Percentiles rank a stretch among this genome's conserved stretches.
Conservation (phyloP, 177 flowering plant species). For the Vitis hybrid region DNA sequence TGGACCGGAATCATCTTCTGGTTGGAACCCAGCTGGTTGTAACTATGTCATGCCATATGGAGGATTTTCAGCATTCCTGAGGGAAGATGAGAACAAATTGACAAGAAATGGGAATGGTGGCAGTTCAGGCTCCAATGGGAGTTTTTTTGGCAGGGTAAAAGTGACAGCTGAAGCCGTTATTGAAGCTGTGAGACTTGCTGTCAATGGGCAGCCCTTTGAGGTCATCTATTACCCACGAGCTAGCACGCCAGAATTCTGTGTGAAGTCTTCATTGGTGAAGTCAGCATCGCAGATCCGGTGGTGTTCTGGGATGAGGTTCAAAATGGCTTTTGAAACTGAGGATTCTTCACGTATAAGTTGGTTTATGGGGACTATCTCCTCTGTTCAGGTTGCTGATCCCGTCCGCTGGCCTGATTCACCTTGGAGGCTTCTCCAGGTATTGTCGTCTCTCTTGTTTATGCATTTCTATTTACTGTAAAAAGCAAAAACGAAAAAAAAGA, state of each 20-base stretch:
- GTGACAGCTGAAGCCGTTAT: slow-evolving; percentile 63
- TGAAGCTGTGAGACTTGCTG: slow-evolving; percentile 61
- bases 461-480: not conserved
- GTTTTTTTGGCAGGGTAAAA: slow-evolving; percentile 31
- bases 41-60: slow-evolving; percentile 48
- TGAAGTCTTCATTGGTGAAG: slow-evolving; percentile 56
- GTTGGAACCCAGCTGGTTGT: slow-evolving; percentile 63
- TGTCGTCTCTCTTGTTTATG: not conserved
- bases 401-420: slow-evolving; percentile 83
- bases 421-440: slow-evolving; percentile 93
- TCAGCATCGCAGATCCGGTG: slow-evolving; percentile 66
- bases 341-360: slow-evolving; percentile 87
- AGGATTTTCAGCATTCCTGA: slow-evolving; percentile 57
- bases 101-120: slow-evolving; percentile 35
- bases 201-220: slow-evolving; percentile 66
- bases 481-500: too few relatives aligned
- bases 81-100: slow-evolving; percentile 58
- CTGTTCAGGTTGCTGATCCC: slow-evolving; percentile 76
- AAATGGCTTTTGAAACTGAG: slow-evolving; percentile 91
- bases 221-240: slow-evolving; percentile 79
- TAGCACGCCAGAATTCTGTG: slow-evolving; percentile 85
- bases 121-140: slow-evolving; percentile 22
- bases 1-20: slow-evolving; percentile 48
- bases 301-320: slow-evolving; percentile 87
- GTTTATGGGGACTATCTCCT: slow-evolving; percentile 88